Evolutionary conservation across 140 eudicot species (phyloP).

Genomic region (Senecio squalidus): DNA sequence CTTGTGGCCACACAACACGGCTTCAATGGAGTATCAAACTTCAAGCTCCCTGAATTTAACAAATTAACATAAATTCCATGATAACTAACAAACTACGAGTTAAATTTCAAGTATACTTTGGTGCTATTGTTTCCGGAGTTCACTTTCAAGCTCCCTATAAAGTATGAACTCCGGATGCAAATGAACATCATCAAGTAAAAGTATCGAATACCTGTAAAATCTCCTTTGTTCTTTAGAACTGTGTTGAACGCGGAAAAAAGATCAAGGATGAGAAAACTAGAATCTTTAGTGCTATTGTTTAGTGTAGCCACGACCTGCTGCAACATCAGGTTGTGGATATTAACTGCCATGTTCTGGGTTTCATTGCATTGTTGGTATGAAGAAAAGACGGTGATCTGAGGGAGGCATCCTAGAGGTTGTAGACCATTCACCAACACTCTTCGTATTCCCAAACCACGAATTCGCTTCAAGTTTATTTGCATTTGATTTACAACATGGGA

Average conservation of each 20-base stretch:
- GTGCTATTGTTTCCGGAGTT: too few species aligned
- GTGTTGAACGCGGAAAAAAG: conserved; percentile 54
- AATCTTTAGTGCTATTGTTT: conserved; percentile 36
- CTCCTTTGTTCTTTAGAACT: conserved; percentile 46
- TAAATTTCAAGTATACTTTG: too few species aligned
- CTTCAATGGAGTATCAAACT: conserved; percentile 71
- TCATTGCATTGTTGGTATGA: conserved; percentile 66
- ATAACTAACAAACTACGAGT: neutral
- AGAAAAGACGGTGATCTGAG: conserved; percentile 32
- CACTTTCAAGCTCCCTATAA: too few species aligned
- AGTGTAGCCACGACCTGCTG: conserved; percentile 49
- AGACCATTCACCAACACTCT: conserved; percentile 50
- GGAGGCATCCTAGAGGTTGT: conserved; percentile 87
- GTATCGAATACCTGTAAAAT: conserved; percentile 47
- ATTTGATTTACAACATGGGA: conserved; percentile 60
- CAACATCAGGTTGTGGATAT: conserved; percentile 61
- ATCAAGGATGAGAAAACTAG: conserved; percentile 47
- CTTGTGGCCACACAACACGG: conserved; percentile 68
- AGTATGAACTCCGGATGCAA: too few species aligned
- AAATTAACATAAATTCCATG: neutral
- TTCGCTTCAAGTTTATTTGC: conserved; percentile 33
- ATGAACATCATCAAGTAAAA: too few species aligned
- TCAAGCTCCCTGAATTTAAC: conserved; percentile 41
- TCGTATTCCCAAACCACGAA: conserved; percentile 48
- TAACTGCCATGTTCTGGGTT: conserved; percentile 40